Conservation (phyloP, 2,329 filamentous ascomycete species). For the Fusarium nygamai region DNA sequence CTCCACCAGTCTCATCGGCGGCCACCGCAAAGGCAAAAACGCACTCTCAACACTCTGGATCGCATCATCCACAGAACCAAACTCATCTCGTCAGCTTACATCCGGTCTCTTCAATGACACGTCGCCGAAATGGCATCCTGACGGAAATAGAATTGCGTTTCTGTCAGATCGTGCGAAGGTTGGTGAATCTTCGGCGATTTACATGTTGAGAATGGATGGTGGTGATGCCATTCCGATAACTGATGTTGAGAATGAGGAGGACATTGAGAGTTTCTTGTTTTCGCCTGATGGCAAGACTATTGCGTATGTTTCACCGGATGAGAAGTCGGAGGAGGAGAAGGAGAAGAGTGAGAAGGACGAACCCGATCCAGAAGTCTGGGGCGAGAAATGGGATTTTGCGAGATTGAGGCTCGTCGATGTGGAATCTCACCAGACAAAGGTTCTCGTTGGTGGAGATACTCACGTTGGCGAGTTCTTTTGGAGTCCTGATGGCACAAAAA, state of each 20-base stretch:
- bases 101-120: constrained; percentile 4
- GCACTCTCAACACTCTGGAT: constrained; percentile 28
- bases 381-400: constrained; percentile 47
- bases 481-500: constrained; percentile 32
- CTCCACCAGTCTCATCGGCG: background rate
- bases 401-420: constrained; percentile 47
- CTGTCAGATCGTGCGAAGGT: constrained; percentile 38
- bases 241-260: constrained; percentile 14
- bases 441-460: constrained; percentile 7
- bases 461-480: constrained; percentile 23
- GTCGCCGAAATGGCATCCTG: constrained; percentile 10
- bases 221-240: constrained; percentile 30
- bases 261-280: constrained; percentile 17
- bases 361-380: constrained; percentile 50
- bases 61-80: constrained; percentile 12
- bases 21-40: constrained; percentile 17
- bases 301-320: constrained; percentile 29
- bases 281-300: constrained; percentile 19
- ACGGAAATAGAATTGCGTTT: constrained; percentile 3
- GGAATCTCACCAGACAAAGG: constrained; percentile 29
- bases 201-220: constrained; percentile 27
- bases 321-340: constrained; percentile 8
- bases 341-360: constrained; percentile 43
- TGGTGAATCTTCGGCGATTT: constrained; percentile 43
- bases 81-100: constrained; percentile 10